Conservation (phyloP, 768 basidiomycete species). For the Fomitopsis pulvina region DNA sequence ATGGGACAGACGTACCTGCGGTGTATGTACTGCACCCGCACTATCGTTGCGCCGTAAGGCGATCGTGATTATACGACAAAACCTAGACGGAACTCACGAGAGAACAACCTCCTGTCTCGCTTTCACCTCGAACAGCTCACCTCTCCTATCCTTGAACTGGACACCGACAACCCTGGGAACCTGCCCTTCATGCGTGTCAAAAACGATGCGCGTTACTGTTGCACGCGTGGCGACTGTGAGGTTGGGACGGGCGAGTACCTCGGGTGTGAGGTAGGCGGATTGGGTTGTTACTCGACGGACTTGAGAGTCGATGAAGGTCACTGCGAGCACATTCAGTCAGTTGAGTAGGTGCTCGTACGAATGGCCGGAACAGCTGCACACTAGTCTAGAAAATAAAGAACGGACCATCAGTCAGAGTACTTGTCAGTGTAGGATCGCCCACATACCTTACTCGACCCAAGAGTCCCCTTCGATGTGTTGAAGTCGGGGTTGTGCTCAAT, state of each 20-base stretch:
- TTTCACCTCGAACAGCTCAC: conserved; percentile 35
- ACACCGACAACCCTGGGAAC: conserved; percentile 50
- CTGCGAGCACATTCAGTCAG: conserved; percentile 26
- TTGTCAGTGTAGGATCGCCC: background rate
- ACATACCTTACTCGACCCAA: conserved; percentile 57
- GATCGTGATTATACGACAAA: no score
- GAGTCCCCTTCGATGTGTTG: conserved; percentile 46
- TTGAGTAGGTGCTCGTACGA: no score
- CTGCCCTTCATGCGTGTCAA: conserved; percentile 31
- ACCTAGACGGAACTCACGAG: conserved; percentile 35
- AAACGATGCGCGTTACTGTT: conserved; percentile 51
- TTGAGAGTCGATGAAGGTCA: conserved; percentile 57
- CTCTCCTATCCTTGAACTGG: conserved; percentile 42
- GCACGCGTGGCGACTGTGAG: conserved; percentile 54
- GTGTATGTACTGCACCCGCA: conserved; percentile 58
- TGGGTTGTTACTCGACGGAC: conserved; percentile 56
- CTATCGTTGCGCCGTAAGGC: conserved; percentile 25
- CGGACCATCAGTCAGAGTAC: background rate
- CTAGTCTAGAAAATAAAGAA: conserved; percentile 24
- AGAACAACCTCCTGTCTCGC: conserved; percentile 57
- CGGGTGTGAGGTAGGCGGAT: conserved; percentile 57
- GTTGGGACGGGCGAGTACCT: conserved; percentile 59
- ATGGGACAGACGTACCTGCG: conserved; percentile 32
- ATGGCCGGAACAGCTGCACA: conserved; percentile 14
- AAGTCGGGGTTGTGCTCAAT: conserved; percentile 51